Evolutionary conservation across 75 land plant species (phyloP), one percentile per base, ranked within the genome.

Genomic region (Cupressus sempervirens): DNA sequence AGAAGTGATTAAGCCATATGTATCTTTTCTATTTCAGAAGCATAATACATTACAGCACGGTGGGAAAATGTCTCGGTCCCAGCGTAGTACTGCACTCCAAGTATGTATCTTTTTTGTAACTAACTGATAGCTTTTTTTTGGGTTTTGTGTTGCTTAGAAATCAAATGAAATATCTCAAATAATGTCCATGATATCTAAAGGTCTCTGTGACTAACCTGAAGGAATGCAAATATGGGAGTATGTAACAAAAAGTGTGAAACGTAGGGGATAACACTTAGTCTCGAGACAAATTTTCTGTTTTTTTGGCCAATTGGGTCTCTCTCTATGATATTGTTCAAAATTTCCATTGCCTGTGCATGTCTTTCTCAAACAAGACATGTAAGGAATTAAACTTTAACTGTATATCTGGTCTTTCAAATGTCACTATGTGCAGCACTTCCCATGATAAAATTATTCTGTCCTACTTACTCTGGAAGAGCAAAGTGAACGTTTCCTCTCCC

Each of bases 11-110:
- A 38, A 72, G 3, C 18, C 18, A 36, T 85, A 34, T 65, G 77
- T 83, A 56, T 4, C 38, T 79, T 83, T 12, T 52, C 36, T 13
- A 20, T 76, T 80, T 26, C 88, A 97, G 99, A 91, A 93, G 85
- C 99, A 97, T 80, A 97, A 94, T 91, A 89, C 99, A 52, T 50
- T 89, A 46, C 91, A 91, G 83, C 99, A 97, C 91, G 98, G 99
- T 36, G 99, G 99, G 7, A 92, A 87, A 43, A 94, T 97, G 96
- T 95, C 98, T 77, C 93, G 98, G 62, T 86, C 99, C 75, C 84
- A 96, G 79, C 90, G 98, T 18, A 93, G 89, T 91, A 95, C 99
- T 85, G 99, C 91, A 72, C 92, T 95, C 46, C 93, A 94, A 97
- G 99, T 88, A 79, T 83, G 83, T 54, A 35, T 14, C 3, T 83